Base-by-base conservation (phyloP, 305 asterid species). In the Solanum aculeatissimum region DNA sequence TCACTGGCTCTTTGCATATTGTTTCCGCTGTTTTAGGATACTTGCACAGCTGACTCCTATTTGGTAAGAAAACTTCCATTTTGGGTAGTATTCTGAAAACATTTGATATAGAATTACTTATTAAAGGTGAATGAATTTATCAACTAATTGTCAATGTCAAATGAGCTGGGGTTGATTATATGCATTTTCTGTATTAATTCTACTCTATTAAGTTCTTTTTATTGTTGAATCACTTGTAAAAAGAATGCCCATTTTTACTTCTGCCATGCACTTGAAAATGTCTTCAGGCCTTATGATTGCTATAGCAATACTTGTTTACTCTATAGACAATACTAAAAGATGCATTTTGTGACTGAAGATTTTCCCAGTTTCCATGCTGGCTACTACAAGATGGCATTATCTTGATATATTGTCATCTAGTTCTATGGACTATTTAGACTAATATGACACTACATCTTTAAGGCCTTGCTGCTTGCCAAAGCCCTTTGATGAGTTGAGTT, bases 1-100 rank as follows among this genome's bases (percentile, higher is more conserved):
- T 95, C 86, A 94, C 99, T 18, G 99, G 98, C 84, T 96, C 99
- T 85, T 86, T 96, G 92, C 98, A 96, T 89, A 86, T 94, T 87
- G 97, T 96, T 89, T 92, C 98, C 9, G 94, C 96, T 51, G 89
- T 93, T 86, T 88, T 96, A 85, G 87, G 91, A 83, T 87, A 72
- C 81, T 86, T 90, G 10, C 86, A 91, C 82, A 27, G 45, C 80
- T 71, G 82, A 49, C 45, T 49, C 82, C 16, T 77, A 49, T 51
- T 77, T 77, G 82, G 82, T 51, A 27, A 75, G 63, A 75, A 11
- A 51, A 16, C 63, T 29, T 77, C 82, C 63, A 25, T 77, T 51
- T 47, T 47, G 27, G 45, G 27, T 16, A 47, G 16, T 47, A 74
- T 1, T 49, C 25, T 25, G 42, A 47, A 47, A 69, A 47, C 21